Evolutionary conservation across 2,329 filamentous ascomycete genomes (phyloP).

Genomic region (Graphilbum sp.): DNA sequence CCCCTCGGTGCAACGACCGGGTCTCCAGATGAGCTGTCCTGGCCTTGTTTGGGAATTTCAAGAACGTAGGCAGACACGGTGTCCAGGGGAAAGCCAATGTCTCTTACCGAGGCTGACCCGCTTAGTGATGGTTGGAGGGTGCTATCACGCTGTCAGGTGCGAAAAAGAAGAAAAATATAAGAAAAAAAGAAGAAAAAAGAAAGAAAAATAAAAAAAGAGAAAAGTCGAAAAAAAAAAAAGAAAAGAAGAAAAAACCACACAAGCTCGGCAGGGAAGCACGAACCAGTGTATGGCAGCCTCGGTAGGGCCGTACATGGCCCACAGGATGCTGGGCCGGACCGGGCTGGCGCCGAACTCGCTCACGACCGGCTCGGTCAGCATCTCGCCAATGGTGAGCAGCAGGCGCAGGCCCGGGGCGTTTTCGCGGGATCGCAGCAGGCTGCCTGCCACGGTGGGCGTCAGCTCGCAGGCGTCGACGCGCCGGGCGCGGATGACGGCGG

Average conservation of each 20-base stretch:
- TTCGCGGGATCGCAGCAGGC: conserved; percentile 50
- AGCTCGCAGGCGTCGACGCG: conserved; percentile 72
- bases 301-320: conserved; percentile 90
- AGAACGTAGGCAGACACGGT: conserved; percentile 68
- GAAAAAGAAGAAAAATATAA: not conserved
- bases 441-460: conserved; percentile 74
- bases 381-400: conserved; percentile 80
- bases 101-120: conserved; percentile 38
- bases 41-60: conserved; percentile 22
- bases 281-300: conserved; percentile 79
- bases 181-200: not conserved
- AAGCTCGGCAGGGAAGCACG: not conserved
- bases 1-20: conserved; percentile 40
- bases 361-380: conserved; percentile 66
- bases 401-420: conserved; percentile 53
- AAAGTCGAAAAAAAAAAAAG: too few species aligned
- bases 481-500: conserved; percentile 45
- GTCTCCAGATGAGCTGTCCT: not conserved
- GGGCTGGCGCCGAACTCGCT: conserved; percentile 56
- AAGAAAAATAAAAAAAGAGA: too few species aligned
- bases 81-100: conserved; percentile 63
- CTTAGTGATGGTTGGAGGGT: conserved; percentile 53
- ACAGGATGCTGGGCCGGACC: conserved; percentile 46
- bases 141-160: conserved; percentile 21
- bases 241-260: too few species aligned